These are phyloP conservation scores for Thermothelomyces thermophilus DNA, from an alignment of 2,329 filamentous ascomycete genomes.

Conservation along the genomic window DNA sequence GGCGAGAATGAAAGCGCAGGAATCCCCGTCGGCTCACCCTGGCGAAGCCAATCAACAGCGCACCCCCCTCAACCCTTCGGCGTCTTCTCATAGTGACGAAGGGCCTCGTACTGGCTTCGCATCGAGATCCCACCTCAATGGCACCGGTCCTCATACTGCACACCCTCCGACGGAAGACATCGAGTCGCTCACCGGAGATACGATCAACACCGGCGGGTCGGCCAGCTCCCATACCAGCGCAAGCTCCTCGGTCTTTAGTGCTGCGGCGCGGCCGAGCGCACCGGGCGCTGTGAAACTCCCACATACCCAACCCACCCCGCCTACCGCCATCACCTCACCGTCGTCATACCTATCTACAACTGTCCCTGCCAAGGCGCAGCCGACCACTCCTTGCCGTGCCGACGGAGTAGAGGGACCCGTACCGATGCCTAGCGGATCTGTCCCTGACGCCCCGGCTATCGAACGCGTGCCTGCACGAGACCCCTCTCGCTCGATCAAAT, in stretches of 20 bases:
- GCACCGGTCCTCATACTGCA: constrained; percentile 32
- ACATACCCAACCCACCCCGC: constrained; percentile 44
- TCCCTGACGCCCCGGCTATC: constrained; percentile 30
- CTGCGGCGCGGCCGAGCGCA: constrained; percentile 36
- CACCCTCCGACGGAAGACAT: constrained; percentile 45
- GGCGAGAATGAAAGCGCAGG: constrained; percentile 44
- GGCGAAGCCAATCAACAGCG: constrained; percentile 25
- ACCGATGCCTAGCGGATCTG: constrained; percentile 27
- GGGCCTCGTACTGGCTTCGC: constrained; percentile 21
- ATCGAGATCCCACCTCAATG: constrained; percentile 32
- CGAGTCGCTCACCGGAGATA: constrained; percentile 57
- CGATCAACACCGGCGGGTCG: constrained; percentile 64
- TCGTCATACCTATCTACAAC: constrained; percentile 38
- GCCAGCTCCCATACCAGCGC: constrained; percentile 66
- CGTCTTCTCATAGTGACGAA: constrained; percentile 11
- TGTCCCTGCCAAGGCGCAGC: constrained; percentile 46
- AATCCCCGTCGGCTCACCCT: constrained; percentile 24
- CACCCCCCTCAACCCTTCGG: constrained; percentile 17
- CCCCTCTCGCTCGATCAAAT: constrained; percentile 46
- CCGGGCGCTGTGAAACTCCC: constrained; percentile 37
- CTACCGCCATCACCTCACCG: constrained; percentile 48
- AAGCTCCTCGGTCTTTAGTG: constrained; percentile 64
- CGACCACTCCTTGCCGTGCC: constrained; percentile 46
- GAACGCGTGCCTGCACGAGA: constrained; percentile 52
- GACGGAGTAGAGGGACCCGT: constrained; percentile 26